Conservation (phyloP, 2,329 filamentous ascomycete species). For the Nigrograna mackinnonii region DNA sequence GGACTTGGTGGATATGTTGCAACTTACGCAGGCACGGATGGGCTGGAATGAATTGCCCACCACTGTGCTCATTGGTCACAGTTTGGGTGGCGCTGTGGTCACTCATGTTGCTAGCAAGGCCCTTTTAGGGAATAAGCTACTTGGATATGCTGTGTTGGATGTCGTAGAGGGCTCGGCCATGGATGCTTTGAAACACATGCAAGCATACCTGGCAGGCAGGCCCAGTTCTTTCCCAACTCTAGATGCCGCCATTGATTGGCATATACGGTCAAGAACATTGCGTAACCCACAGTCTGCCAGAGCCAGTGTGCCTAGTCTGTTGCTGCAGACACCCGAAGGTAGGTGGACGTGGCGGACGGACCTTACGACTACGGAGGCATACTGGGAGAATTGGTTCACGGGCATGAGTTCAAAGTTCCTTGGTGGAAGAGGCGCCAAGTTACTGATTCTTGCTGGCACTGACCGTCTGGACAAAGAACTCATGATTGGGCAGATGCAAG, state of each 20-base stretch:
- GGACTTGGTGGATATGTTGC: constrained; percentile 73
- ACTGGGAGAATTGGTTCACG: constrained; percentile 93
- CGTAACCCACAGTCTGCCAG: constrained; percentile 82
- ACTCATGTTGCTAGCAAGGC: constrained; percentile 77
- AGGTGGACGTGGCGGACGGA: constrained; percentile 85
- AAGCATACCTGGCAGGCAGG: constrained; percentile 82
- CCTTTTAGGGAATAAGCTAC: constrained; percentile 66
- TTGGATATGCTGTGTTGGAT: constrained; percentile 90
- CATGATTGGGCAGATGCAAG: constrained; percentile 97
- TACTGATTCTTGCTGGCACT: constrained; percentile 84
- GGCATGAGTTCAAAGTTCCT: constrained; percentile 90
- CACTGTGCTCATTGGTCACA: constrained; percentile 85
- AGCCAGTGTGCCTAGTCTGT: constrained; percentile 81
- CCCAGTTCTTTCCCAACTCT: constrained; percentile 78
- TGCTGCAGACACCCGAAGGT: constrained; percentile 53
- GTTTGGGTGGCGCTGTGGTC: constrained; percentile 87
- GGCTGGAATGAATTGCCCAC: constrained; percentile 74
- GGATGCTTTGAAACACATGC: constrained; percentile 93
- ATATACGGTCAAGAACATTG: constrained; percentile 84
- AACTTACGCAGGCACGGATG: constrained; percentile 69
- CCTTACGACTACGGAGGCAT: constrained; percentile 79
- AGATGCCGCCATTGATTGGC: constrained; percentile 87
- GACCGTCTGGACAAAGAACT: constrained; percentile 89
- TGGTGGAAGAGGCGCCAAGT: constrained; percentile 77
- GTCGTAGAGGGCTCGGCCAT: constrained; percentile 95